These are phyloP conservation scores for Cenchrus purpureus DNA, from an alignment of 176 grass and related monocot species.

Conservation along the genomic window DNA sequence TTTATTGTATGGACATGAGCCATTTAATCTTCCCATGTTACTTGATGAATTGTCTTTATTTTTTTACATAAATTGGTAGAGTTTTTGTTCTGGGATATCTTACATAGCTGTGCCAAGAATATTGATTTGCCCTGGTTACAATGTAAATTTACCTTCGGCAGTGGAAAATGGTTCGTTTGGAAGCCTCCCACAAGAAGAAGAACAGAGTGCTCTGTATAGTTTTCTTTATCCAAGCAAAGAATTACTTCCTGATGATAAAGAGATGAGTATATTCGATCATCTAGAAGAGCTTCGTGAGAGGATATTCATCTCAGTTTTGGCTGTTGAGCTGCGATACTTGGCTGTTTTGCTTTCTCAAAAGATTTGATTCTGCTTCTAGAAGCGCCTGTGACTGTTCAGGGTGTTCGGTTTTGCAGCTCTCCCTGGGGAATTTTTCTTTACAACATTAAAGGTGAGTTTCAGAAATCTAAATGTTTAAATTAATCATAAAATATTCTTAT, in stretches of 20 bases:
- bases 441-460: conserved; percentile 84
- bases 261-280: conserved; percentile 98
- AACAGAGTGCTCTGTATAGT: conserved; percentile 66
- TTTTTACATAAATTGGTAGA: conserved; percentile 26
- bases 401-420: conserved; percentile 96
- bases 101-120: conserved; percentile 19
- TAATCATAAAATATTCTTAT: background rate
- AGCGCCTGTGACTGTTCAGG: conserved; percentile 88
- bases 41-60: background rate
- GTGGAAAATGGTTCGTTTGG: conserved; percentile 57
- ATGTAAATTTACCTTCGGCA: conserved; percentile 32
- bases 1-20: conserved; percentile 1
- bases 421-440: conserved; percentile 99
- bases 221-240: conserved; percentile 95
- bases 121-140: background rate
- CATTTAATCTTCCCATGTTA: conserved; percentile 6
- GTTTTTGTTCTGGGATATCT: conserved; percentile 17
- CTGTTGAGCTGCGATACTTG: conserved; percentile 82
- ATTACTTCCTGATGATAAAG: conserved; percentile 92
- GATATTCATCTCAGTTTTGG: conserved; percentile 88
- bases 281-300: conserved; percentile 92
- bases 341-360: conserved; percentile 91
- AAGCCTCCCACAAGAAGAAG: conserved; percentile 50
- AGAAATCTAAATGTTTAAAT: conserved; percentile 14
- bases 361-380: conserved; percentile 83